Evolutionary conservation across 495 filamentous ascomycete genomes (phyloP).

Genomic region (Annulohypoxylon moriforme): DNA sequence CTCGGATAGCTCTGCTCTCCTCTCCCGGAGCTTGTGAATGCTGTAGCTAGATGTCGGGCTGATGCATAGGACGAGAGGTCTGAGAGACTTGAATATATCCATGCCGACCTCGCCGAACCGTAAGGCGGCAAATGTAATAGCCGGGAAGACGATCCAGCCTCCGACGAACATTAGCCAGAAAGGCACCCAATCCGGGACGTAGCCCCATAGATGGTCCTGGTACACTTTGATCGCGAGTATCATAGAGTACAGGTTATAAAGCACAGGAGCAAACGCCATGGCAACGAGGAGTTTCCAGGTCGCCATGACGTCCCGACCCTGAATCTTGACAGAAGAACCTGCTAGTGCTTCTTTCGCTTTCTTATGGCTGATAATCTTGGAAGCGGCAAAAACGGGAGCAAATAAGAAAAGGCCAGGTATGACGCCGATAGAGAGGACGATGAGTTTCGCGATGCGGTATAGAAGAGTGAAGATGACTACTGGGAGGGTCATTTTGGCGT

Average conservation of each 20-base stretch:
- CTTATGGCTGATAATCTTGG: slow-evolving; percentile 87
- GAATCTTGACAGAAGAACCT: slow-evolving; percentile 91
- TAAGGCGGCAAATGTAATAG: slow-evolving; percentile 91
- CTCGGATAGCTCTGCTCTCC: slow-evolving; percentile 77
- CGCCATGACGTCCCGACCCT: slow-evolving; percentile 94
- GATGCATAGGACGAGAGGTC: slow-evolving; percentile 88
- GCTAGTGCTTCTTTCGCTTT: slow-evolving; percentile 93
- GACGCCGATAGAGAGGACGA: slow-evolving; percentile 79
- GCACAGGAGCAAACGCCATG: slow-evolving; percentile 83
- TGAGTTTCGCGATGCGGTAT: slow-evolving; percentile 82
- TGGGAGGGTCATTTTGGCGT: slow-evolving; percentile 81
- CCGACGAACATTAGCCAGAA: slow-evolving; percentile 78
- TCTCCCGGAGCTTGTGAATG: slow-evolving; percentile 79
- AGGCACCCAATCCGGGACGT: slow-evolving; percentile 81
- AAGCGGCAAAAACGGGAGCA: slow-evolving; percentile 87
- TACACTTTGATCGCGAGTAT: slow-evolving; percentile 82
- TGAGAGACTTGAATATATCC: slow-evolving; percentile 96
- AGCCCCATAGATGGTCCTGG: slow-evolving; percentile 80
- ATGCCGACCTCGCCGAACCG: slow-evolving; percentile 97
- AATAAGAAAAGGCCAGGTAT: slow-evolving; percentile 91
- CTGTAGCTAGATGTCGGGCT: slow-evolving; percentile 86
- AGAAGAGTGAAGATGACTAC: slow-evolving; percentile 80
- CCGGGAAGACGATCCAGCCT: slow-evolving; percentile 82
- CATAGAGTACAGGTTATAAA: slow-evolving; percentile 84
- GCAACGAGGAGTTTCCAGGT: slow-evolving; percentile 98